These are phyloP conservation scores for Hyphochytrium catenoides DNA, from an alignment of 352 stramenopile species.

Conservation along the genomic window DNA sequence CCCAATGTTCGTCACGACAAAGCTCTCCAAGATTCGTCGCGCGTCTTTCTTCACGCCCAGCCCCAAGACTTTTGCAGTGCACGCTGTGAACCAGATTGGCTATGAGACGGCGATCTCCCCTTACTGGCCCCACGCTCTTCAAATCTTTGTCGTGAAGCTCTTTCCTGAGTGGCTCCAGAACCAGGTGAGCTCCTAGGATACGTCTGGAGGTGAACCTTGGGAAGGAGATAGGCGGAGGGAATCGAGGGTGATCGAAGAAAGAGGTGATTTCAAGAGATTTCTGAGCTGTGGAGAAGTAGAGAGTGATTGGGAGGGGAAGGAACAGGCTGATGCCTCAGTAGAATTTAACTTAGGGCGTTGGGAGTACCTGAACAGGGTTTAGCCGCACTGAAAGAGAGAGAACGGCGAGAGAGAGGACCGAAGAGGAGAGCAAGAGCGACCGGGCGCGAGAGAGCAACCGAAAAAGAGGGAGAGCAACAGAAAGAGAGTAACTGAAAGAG, in stretches of 20 bases:
- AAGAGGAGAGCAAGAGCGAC: no score
- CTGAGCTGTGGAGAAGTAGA: no score
- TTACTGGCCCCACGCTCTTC: constrained; percentile 85
- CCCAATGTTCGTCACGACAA: constrained; percentile 96
- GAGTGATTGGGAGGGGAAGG: no score
- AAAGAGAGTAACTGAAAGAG: constrained; percentile 14
- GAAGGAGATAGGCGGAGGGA: no score
- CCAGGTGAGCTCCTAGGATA: constrained; percentile 36
- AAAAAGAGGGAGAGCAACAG: constrained; percentile 24
- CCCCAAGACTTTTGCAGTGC: constrained; percentile 32
- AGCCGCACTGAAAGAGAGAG: no score
- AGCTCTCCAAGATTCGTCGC: constrained; percentile 94
- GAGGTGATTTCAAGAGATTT: no score
- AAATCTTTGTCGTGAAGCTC: constrained; percentile 78
- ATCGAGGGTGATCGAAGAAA: no score
- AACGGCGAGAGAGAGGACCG: no score
- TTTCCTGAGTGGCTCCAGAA: constrained; percentile 55
- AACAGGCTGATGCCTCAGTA: no score
- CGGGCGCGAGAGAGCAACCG: constrained; percentile 29
- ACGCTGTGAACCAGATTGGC: constrained; percentile 74
- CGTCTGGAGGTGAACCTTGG: no score
- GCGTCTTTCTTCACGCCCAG: constrained; percentile 73
- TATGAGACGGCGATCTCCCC: constrained; percentile 72
- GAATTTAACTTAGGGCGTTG: no score
- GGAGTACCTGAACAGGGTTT: no score